Base-by-base conservation (phyloP, 2,329 filamentous ascomycete species). In the Cercospora zeina region DNA sequence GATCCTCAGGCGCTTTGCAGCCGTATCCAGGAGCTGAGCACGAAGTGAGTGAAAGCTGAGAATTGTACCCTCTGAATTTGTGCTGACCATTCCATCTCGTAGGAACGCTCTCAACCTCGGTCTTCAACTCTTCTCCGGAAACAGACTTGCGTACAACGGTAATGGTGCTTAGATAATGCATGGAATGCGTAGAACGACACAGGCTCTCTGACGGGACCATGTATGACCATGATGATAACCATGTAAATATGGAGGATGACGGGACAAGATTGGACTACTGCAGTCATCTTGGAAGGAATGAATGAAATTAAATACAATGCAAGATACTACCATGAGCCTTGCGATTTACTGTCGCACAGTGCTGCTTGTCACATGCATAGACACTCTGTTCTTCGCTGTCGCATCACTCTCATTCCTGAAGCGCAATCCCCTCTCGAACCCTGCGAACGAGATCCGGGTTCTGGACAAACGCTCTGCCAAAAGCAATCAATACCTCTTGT, bases 121-220 rank as follows among this genome's bases (percentile, higher is more conserved):
- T 39, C 45, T 59, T 21, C 56, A 59, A 30, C 45, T 59, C 24
- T 53, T 59, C 14, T 59, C 56, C 34, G 31, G 27, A 3, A 59
- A 59, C 45, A 36, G 33, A 16, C 77, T 87, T 57, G 82, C 80
- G 62, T 85, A 83, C 76, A 86, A 86, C 75, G 82, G 81, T 4
- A 57, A 63, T 9, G 61, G 61, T n/a, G 50, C 57, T n/a, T 63
- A 61, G 33, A 42, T n/a, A 31, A 24, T 36, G 21, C 33, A 19
- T 11, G 24, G 2, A 30, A 27, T 27, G 31, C 21, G 42, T 56
- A 7, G n/a, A 16, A 56, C 31, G 54, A 27, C 27, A 39, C 36
- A 24, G n/a, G 9, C 49, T 8, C 31, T 19, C 10, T n/a, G 39
- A 21, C 7, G 30, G 39, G n/a, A 13, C 31, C 36, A n/a, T 58